Base-by-base conservation (phyloP, 129 eudicot genomes). In the Saposhnikovia divaricata region DNA sequence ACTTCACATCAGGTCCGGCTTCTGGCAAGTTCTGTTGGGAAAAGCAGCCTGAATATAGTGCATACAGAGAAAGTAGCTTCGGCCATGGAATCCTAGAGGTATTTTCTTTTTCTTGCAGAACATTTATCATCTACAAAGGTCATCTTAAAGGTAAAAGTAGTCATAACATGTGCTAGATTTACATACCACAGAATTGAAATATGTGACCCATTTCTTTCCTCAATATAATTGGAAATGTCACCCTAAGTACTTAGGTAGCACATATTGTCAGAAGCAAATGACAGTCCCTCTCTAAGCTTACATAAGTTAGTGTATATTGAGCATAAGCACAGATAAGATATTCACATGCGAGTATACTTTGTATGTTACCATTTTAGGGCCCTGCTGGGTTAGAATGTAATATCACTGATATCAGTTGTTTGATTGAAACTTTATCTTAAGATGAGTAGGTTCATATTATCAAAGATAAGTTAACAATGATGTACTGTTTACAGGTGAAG, bases 21-120 rank as follows among this genome's bases (percentile, higher is more conserved):
- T 84, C 96, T 21, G 98, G 96, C 0, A 95, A 88, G 72, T 95
- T 92, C 82, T 95, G 99, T 47, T 95, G 99, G 99, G 96, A 90
- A n/a, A 83, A 75, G n/a, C 97, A 92, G 82, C 98, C 99, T 19
- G 99, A 95, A 70, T 95, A 84, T 48, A 95, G 99, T 63, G 99
- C 99, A 1, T 95, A 85, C 63, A 86, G 99, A 66, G 99, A 95
- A 85, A 89, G 87, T 81, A 95, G 99, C 92, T 92, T 95, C 46
- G 99, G 99, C 81, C 97, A 92, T 78, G 97, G 97, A 71, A 92
- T 95, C 69, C 89, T 95, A 4, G 96, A 95, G 90, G 92, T 90
- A 84, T 7, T 40, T 80, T 80, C 25, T 39, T 15, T 5, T 44
- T 43, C 23, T 46, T 18, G 14, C n/a, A 44, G 57, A 74, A 18